Percentiles rank a stretch among this genome's conserved stretches.
phyloP scores from a whole-genome alignment of 371 early-diverging fungal species.

The Mortierella sp. region DNA sequence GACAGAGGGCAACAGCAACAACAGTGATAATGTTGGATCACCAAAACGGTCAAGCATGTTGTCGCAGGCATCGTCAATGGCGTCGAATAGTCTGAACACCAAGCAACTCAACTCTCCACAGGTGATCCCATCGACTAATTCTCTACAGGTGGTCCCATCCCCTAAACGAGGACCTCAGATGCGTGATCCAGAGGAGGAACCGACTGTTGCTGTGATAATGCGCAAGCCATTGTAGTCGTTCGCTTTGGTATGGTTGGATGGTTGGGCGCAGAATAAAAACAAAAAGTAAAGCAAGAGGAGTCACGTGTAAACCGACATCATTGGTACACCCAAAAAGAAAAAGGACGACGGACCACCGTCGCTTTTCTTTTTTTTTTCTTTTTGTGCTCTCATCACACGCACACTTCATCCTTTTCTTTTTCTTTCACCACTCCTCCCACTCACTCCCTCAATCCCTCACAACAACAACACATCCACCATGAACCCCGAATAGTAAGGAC shows the following conservation, averaged over 20 bases:
- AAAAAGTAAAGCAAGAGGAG: not conserved
- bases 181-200: constrained; percentile 11
- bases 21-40: not conserved
- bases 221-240: not conserved
- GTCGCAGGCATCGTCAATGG: constrained; percentile 5
- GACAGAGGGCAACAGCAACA: not conserved
- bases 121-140: constrained; percentile 2
- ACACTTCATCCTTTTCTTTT: not conserved
- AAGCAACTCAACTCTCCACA: constrained; percentile 19
- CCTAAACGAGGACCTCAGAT: constrained; percentile 17
- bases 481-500: constrained; percentile 37
- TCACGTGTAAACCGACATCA: not conserved
- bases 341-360: not conserved
- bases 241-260: not conserved
- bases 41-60: not conserved
- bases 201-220: not conserved
- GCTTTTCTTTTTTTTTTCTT: not conserved
- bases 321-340: not conserved
- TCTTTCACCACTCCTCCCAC: constrained; percentile 10
- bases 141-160: constrained; percentile 14
- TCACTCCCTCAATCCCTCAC: not conserved
- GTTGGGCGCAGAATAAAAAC: not conserved
- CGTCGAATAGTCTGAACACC: not conserved
- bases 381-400: constrained; percentile 1
- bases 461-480: constrained; percentile 15